These are phyloP conservation scores for Leptographium procerum DNA, from an alignment of 2,329 filamentous ascomycete genomes.

Conservation along the genomic window DNA sequence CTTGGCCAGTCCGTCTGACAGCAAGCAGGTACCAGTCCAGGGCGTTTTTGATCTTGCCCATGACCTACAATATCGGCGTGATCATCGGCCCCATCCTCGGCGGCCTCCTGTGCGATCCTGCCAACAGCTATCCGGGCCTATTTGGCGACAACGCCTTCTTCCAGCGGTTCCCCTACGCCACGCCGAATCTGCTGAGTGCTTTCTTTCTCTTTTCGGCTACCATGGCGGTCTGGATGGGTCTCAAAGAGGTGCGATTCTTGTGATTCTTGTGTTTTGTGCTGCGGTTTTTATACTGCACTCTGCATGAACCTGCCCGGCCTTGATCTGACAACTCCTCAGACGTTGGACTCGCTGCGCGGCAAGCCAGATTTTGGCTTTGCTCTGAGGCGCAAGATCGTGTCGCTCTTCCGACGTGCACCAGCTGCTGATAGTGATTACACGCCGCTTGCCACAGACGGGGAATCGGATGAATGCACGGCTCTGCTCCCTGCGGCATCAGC, in stretches of 20 bases:
- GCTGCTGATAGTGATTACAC: conserved; percentile 16
- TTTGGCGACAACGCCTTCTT: conserved; percentile 38
- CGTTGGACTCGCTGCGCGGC: conserved; percentile 32
- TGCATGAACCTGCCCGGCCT: not conserved
- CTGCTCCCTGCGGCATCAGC: conserved; percentile 12
- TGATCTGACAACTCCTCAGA: conserved; percentile 20
- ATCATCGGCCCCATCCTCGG: conserved; percentile 45
- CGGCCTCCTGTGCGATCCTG: conserved; percentile 33
- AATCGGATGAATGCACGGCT: conserved; percentile 15
- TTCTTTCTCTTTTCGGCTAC: conserved; percentile 33
- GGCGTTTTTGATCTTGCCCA: conserved; percentile 36
- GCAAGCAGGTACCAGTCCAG: conserved; percentile 27
- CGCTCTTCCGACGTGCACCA: conserved; percentile 15
- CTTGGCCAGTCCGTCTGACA: not conserved
- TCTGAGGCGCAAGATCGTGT: conserved; percentile 24
- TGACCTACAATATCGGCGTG: conserved; percentile 62
- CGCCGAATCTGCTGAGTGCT: conserved; percentile 42
- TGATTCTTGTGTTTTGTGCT: not conserved
- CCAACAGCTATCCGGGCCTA: conserved; percentile 27
- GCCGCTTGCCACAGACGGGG: conserved; percentile 20
- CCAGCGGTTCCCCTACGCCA: conserved; percentile 38
- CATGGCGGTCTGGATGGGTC: conserved; percentile 33
- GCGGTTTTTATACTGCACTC: too few species aligned
- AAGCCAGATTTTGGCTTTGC: conserved; percentile 34
- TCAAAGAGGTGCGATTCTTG: conserved; percentile 32